phyloP scores from a whole-genome alignment of 257 asterid genomes.

The Penstemon newberryi region DNA sequence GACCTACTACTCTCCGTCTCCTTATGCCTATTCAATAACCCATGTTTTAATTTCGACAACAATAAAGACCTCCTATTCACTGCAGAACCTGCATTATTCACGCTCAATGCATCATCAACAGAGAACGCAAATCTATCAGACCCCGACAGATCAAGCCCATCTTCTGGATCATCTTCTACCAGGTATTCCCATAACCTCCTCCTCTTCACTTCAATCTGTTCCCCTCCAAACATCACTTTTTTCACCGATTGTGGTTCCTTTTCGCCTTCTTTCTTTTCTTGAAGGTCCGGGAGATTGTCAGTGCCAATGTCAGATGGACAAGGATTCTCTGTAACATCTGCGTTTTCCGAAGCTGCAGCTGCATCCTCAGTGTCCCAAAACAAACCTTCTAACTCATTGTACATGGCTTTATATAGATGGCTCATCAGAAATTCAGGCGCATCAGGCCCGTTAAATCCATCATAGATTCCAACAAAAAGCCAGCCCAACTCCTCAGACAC shows the following conservation, averaged over 20 bases:
- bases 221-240: slow-evolving; percentile 72
- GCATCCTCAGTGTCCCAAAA: slow-evolving; percentile 82
- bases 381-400: slow-evolving; percentile 84
- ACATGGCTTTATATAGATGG: slow-evolving; percentile 82
- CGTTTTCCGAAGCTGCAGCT: slow-evolving; percentile 43
- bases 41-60: slow-evolving; percentile 75
- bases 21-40: slow-evolving; percentile 71
- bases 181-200: slow-evolving; percentile 90
- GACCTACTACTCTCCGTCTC: slow-evolving; percentile 62
- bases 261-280: slow-evolving; percentile 41
- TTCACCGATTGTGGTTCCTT: slow-evolving; percentile 44
- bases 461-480: slow-evolving; percentile 95
- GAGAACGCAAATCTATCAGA: slow-evolving; percentile 95
- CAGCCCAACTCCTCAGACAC: slow-evolving; percentile 96
- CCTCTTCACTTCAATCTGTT: slow-evolving; percentile 70
- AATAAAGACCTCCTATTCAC: slow-evolving; percentile 74
- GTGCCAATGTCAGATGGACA: slow-evolving; percentile 26
- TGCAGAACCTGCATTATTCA: slow-evolving; percentile 75
- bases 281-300: slow-evolving; percentile 28
- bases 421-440: slow-evolving; percentile 96
- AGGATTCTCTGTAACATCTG: slow-evolving; percentile 33
- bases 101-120: slow-evolving; percentile 85
- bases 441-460: slow-evolving; percentile 97
- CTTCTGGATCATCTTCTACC: slow-evolving; percentile 78
- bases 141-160: slow-evolving; percentile 95